phyloP scores from a whole-genome alignment of 2,329 filamentous ascomycete genomes.

The Aspergillus sergii region DNA sequence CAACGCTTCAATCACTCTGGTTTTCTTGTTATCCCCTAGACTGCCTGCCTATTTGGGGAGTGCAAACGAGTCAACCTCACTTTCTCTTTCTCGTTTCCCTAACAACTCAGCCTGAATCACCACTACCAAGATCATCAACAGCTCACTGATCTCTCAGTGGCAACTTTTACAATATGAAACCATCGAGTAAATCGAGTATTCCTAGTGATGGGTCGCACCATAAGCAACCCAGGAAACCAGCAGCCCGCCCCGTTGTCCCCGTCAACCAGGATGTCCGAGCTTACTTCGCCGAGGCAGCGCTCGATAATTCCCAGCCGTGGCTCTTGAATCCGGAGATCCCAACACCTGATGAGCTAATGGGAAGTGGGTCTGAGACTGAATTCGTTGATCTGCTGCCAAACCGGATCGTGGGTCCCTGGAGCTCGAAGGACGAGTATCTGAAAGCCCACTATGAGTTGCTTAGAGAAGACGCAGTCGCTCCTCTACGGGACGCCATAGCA shows the following conservation, averaged over 20 bases:
- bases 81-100: neutral
- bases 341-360: conserved; percentile 42
- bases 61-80: neutral
- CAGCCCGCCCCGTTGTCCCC: neutral
- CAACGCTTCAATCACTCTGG: neutral
- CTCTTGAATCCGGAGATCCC: conserved; percentile 43
- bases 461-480: conserved; percentile 71
- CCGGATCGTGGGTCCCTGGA: conserved; percentile 59
- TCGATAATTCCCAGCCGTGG: conserved; percentile 33
- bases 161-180: neutral
- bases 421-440: conserved; percentile 67
- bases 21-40: neutral
- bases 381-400: conserved; percentile 54
- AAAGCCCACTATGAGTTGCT: conserved; percentile 73
- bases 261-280: conserved; percentile 34
- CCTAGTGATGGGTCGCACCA: neutral
- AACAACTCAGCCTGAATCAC: neutral
- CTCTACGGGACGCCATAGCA: conserved; percentile 68
- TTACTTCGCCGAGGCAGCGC: conserved; percentile 28
- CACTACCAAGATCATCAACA: neutral
- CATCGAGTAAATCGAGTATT: neutral
- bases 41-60: neutral
- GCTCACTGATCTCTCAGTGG: neutral
- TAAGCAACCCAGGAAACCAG: neutral
- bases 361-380: conserved; percentile 21